Evolutionary conservation across 495 filamentous ascomycete genomes (phyloP).

Genomic region (Halenospora varia): DNA sequence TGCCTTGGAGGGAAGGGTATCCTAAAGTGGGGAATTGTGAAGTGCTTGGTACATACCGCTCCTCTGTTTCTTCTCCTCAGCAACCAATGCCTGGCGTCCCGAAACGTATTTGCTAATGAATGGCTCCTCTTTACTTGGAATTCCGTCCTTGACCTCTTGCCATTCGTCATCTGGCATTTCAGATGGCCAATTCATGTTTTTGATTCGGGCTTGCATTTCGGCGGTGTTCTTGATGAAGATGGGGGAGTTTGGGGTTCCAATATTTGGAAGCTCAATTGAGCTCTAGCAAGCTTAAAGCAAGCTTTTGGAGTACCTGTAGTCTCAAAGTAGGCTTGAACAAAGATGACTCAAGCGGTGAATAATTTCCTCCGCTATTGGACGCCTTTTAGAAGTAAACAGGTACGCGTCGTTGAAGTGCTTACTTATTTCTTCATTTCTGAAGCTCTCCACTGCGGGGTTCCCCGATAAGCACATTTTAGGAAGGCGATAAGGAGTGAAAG

Average conservation of each 20-base stretch:
- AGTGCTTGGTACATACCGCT: too few species aligned
- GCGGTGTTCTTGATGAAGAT: background rate
- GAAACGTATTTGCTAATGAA: slow-evolving; percentile 77
- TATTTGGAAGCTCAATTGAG: background rate
- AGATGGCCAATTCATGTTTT: slow-evolving; percentile 22
- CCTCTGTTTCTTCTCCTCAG: slow-evolving; percentile 73
- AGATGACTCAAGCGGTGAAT: too few species aligned
- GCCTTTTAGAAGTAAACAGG: background rate
- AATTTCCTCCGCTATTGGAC: background rate
- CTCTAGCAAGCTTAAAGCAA: background rate
- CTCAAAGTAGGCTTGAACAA: too few species aligned
- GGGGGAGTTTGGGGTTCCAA: background rate
- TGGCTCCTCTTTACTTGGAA: slow-evolving; percentile 56
- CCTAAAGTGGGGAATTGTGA: slow-evolving; percentile 6
- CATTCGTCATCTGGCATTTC: slow-evolving; percentile 47
- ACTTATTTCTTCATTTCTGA: background rate
- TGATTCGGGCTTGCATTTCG: slow-evolving; percentile 17
- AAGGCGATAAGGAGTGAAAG: slow-evolving; percentile 11
- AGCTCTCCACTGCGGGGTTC: slow-evolving; percentile 7
- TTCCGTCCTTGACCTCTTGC: slow-evolving; percentile 43
- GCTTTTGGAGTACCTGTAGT: background rate
- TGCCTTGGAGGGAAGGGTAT: background rate
- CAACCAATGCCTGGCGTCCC: slow-evolving; percentile 72
- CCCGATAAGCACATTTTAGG: slow-evolving; percentile 6
- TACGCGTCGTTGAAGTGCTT: background rate